Percentiles rank a stretch among this genome's conserved stretches.
These are phyloP conservation scores for Candida rishiriensis DNA, from an alignment of 805 yeast genomes.

Conservation along the genomic window DNA sequence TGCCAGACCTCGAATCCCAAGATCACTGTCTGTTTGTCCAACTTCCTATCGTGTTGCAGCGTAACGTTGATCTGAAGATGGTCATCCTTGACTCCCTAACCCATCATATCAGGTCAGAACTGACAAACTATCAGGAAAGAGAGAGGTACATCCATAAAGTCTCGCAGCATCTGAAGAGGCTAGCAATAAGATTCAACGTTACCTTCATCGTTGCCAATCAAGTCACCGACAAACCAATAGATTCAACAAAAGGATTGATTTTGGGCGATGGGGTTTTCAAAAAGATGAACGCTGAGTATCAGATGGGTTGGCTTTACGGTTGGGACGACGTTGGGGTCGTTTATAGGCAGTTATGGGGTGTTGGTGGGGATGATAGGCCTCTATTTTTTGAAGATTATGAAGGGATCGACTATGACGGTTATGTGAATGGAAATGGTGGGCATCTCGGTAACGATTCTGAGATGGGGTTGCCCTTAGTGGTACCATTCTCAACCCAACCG, in stretches of 20 bases:
- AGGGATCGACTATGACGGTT: constrained; percentile 12
- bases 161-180: constrained; percentile 42
- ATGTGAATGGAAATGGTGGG: not conserved
- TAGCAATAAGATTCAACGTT: constrained; percentile 45
- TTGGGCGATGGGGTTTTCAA: constrained; percentile 26
- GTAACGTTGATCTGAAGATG: constrained; percentile 40
- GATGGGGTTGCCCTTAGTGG: too few species aligned
- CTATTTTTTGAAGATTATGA: constrained; percentile 17
- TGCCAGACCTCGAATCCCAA: constrained; percentile 60
- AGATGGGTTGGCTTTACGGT: constrained; percentile 68
- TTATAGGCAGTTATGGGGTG: constrained; percentile 24
- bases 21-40: constrained; percentile 69
- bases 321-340: constrained; percentile 49
- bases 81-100: constrained; percentile 79
- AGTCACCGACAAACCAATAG: constrained; percentile 57
- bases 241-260: constrained; percentile 2
- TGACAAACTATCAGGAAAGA: constrained; percentile 38
- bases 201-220: constrained; percentile 77
- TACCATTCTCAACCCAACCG: not conserved
- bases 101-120: constrained; percentile 70
- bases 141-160: constrained; percentile 38
- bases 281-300: constrained; percentile 51
- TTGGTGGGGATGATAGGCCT: constrained; percentile 6
- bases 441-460: too few species aligned
- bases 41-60: constrained; percentile 51